phyloP scores from a whole-genome alignment of 768 basidiomycete species.

The Tulasnella sp. region DNA sequence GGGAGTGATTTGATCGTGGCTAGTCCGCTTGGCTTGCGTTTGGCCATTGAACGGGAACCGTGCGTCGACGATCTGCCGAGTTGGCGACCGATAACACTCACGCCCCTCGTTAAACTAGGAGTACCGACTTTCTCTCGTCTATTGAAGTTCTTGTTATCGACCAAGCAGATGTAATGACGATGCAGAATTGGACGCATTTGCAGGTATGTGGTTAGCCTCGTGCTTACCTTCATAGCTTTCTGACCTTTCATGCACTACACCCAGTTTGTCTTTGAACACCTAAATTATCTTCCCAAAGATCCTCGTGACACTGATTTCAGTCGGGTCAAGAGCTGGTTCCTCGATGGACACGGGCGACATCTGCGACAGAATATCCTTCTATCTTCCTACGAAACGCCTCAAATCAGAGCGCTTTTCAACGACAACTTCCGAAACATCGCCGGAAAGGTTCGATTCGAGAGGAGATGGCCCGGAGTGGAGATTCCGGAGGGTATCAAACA shows the following conservation, averaged over 20 bases:
- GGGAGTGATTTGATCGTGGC: constrained; percentile 84
- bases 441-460: constrained; percentile 66
- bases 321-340: constrained; percentile 94
- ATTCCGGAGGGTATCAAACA: constrained; percentile 80
- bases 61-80: constrained; percentile 28
- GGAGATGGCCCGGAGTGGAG: constrained; percentile 56
- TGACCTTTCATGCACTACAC: not conserved
- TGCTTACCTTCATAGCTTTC: not conserved
- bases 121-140: constrained; percentile 82
- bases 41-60: constrained; percentile 93
- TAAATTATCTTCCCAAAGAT: constrained; percentile 87
- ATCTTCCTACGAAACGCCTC: constrained; percentile 81
- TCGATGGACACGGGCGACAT: constrained; percentile 77
- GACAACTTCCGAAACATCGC: constrained; percentile 65
- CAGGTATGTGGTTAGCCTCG: constrained; percentile 41
- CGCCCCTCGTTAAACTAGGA: constrained; percentile 33
- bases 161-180: constrained; percentile 81
- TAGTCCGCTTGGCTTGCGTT: constrained; percentile 81
- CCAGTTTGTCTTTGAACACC: constrained; percentile 72
- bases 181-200: constrained; percentile 99
- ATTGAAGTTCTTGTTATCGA: constrained; percentile 88
- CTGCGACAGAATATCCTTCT: constrained; percentile 84
- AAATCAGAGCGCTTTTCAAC: constrained; percentile 72
- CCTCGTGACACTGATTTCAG: constrained; percentile 94
- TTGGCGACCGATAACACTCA: not conserved